phyloP scores from a whole-genome alignment of 1,284 basidiomycete genomes.

The Phenoliferia sp. region DNA sequence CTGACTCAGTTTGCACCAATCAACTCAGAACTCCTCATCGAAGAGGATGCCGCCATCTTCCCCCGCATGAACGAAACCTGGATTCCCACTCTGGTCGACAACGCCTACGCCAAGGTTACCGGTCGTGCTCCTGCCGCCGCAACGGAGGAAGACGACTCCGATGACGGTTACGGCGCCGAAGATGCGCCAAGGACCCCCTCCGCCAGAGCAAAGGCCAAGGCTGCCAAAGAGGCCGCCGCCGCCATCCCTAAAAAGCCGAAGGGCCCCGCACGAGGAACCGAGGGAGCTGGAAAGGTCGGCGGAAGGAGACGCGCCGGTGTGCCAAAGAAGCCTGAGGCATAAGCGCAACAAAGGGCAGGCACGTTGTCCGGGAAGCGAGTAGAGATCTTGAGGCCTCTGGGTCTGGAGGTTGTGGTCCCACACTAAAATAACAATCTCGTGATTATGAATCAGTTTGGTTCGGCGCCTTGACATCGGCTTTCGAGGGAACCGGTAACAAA shows the following conservation, averaged over 20 bases:
- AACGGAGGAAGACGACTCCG: not conserved
- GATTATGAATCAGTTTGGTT: no score
- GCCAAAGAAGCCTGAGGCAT: not conserved
- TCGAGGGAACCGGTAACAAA: no score
- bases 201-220: not conserved
- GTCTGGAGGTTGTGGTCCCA: no score
- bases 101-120: constrained; percentile 1
- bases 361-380: no score
- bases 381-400: no score
- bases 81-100: constrained; percentile 12
- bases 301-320: constrained; percentile 20
- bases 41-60: constrained; percentile 14
- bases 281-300: constrained; percentile 25
- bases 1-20: not conserved
- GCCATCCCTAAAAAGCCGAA: constrained; percentile 9
- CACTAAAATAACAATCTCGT: no score
- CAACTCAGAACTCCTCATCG: constrained; percentile 17
- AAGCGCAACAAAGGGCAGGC: no score
- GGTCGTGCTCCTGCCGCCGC: not conserved
- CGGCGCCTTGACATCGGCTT: no score
- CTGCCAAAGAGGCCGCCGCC: not conserved
- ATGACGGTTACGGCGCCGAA: constrained; percentile 4
- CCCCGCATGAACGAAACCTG: constrained; percentile 23
- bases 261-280: constrained; percentile 18
- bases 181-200: no score